Evolutionary conservation across 257 asterid species (phyloP).

Genomic region (Eustoma russellianum): DNA sequence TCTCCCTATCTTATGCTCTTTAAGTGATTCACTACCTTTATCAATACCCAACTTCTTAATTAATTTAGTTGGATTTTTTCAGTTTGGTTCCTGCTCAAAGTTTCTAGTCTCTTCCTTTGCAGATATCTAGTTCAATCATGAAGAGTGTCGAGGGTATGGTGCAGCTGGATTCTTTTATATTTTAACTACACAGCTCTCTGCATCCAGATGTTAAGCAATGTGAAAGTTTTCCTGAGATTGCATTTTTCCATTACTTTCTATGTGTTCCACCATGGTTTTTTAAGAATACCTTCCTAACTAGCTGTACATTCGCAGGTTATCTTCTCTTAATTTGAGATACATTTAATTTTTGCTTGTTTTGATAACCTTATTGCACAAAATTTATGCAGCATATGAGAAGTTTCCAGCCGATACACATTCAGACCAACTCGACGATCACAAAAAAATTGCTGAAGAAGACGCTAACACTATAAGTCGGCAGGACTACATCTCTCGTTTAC

Average conservation of each 20-base stretch:
- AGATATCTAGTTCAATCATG: constrained; percentile 44
- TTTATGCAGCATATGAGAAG: constrained; percentile 38
- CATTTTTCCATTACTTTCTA: neutral
- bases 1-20: neutral
- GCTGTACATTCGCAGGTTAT: too few species aligned
- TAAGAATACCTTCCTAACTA: too few species aligned
- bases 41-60: too few species aligned
- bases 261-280: too few species aligned
- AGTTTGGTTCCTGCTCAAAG: neutral
- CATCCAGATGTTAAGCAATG: neutral
- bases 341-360: too few species aligned
- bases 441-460: constrained; percentile 45
- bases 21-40: too few species aligned
- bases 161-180: constrained; percentile 7
- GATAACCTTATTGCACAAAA: too few species aligned
- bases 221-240: neutral
- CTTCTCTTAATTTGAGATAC: too few species aligned
- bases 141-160: constrained; percentile 58
- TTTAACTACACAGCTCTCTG: neutral
- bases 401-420: constrained; percentile 37
- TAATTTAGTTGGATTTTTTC: neutral
- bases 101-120: constrained; percentile 14
- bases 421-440: constrained; percentile 52
- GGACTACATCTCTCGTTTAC: constrained; percentile 56
- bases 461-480: constrained; percentile 45